Conservation (phyloP, 352 stramenopile species). For the Globisporangium spinosum region DNA sequence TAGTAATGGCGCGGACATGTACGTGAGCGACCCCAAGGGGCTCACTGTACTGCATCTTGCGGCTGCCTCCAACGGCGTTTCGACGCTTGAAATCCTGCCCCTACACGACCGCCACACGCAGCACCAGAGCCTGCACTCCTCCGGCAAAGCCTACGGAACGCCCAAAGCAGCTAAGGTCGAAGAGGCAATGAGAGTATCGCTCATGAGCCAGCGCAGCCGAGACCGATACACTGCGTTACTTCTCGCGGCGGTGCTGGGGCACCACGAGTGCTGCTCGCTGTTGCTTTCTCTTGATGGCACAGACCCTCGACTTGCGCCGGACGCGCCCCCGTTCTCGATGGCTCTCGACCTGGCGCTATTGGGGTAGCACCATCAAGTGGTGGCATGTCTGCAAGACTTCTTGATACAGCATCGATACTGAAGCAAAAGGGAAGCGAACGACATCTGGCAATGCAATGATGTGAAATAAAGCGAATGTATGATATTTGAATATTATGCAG, state of each 20-base stretch:
- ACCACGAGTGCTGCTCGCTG: slow-evolving; percentile 12
- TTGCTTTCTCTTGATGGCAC: slow-evolving; percentile 13
- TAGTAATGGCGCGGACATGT: slow-evolving; percentile 12
- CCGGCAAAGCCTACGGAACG: neutral
- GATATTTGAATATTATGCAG: neutral
- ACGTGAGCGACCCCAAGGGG: slow-evolving; percentile 12
- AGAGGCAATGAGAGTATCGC: neutral
- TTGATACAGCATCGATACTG: neutral
- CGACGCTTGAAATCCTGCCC: slow-evolving; percentile 6
- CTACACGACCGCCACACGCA: neutral
- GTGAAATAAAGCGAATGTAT: neutral
- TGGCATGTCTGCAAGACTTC: slow-evolving; percentile 9
- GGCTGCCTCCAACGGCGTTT: slow-evolving; percentile 9
- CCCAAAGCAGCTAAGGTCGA: neutral
- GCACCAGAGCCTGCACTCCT: neutral
- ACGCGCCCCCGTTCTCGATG: slow-evolving; percentile 14
- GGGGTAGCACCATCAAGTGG: slow-evolving; percentile 11
- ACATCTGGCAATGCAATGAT: neutral
- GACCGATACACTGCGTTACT: slow-evolving; percentile 17
- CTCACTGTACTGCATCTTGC: slow-evolving; percentile 19
- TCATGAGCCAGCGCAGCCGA: slow-evolving; percentile 15
- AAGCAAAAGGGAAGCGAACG: neutral
- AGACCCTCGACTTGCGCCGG: slow-evolving; percentile 13
- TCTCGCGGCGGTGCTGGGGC: slow-evolving; percentile 10
- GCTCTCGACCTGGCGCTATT: slow-evolving; percentile 20